These are phyloP conservation scores for Cystoderma amianthinum DNA, from an alignment of 768 basidiomycete species.

Conservation along the genomic window DNA sequence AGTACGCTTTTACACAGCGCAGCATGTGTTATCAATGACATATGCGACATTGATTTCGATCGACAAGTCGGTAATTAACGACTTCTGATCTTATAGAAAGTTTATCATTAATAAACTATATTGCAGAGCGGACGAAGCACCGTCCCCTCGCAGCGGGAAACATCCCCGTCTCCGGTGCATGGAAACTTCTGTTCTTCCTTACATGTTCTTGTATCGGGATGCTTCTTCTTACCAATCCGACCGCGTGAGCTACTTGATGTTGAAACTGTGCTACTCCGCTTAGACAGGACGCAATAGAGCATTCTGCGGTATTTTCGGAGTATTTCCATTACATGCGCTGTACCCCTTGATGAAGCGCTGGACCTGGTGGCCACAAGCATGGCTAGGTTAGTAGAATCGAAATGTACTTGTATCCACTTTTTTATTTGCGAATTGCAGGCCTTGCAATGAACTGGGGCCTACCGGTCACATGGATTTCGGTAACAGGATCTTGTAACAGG, in stretches of 20 bases:
- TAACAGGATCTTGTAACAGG: neutral
- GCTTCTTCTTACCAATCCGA: slow-evolving; percentile 16
- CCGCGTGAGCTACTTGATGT: neutral
- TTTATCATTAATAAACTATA: too few species aligned
- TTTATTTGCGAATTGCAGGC: too few species aligned
- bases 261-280: neutral
- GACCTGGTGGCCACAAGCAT: slow-evolving; percentile 36
- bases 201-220: slow-evolving; percentile 20
- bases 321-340: slow-evolving; percentile 13
- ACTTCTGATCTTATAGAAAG: too few species aligned
- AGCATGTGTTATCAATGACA: slow-evolving; percentile 37
- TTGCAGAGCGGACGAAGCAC: slow-evolving; percentile 37
- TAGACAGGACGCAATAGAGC: slow-evolving; percentile 1
- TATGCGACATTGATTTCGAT: slow-evolving; percentile 35
- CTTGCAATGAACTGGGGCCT: slow-evolving; percentile 26
- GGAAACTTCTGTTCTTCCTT: slow-evolving; percentile 1
- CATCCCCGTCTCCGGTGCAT: slow-evolving; percentile 24
- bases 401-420: too few species aligned
- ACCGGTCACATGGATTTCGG: slow-evolving; percentile 21
- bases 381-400: slow-evolving; percentile 25
- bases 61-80: slow-evolving; percentile 34
- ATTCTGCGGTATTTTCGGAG: slow-evolving; percentile 8
- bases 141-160: slow-evolving; percentile 44
- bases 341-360: slow-evolving; percentile 34
- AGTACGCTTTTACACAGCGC: slow-evolving; percentile 33